phyloP scores from a whole-genome alignment of 306 rosid species.

The Sphenostylis stenocarpa region DNA sequence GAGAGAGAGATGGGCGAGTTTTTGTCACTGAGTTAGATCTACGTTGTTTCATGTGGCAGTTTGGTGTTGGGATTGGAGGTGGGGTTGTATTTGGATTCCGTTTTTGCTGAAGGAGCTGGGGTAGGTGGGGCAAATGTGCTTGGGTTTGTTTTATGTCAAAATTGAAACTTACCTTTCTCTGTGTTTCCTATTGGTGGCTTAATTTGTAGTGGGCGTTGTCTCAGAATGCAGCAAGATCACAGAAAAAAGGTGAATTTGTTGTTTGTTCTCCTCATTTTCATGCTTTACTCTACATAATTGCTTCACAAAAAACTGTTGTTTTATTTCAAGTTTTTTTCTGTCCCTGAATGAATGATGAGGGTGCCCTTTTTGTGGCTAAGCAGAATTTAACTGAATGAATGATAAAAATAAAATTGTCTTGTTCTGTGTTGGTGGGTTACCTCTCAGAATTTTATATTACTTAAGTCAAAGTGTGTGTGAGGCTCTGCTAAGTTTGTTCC shows the following conservation, averaged over 20 bases:
- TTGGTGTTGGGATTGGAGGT: conserved; percentile 44
- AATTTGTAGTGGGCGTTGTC: conserved; percentile 34
- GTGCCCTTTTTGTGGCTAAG: conserved; percentile 23
- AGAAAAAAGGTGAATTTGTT: conserved; percentile 63
- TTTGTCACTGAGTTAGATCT: conserved; percentile 30
- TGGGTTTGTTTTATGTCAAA: background rate
- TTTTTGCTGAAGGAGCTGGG: conserved; percentile 55
- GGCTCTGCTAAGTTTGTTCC: conserved; percentile 17
- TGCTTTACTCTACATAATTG: background rate
- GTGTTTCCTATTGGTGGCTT: conserved; percentile 26
- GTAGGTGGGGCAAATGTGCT: conserved; percentile 87
- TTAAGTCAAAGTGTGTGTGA: background rate
- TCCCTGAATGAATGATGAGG: conserved; percentile 15
- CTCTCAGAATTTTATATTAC: conserved; percentile 3
- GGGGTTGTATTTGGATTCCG: conserved; percentile 66
- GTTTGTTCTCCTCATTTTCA: background rate
- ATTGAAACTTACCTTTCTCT: conserved; percentile 23
- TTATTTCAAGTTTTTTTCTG: background rate
- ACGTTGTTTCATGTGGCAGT: conserved; percentile 44
- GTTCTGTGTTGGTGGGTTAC: conserved; percentile 19
- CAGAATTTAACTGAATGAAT: background rate
- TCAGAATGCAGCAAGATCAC: conserved; percentile 75
- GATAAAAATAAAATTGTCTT: conserved; percentile 6
- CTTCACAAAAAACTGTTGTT: background rate
- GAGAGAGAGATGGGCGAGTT: conserved; percentile 35